Evolutionary conservation across 139 green algal genomes (phyloP).

Genomic region (Chlamydomonas applanata): DNA sequence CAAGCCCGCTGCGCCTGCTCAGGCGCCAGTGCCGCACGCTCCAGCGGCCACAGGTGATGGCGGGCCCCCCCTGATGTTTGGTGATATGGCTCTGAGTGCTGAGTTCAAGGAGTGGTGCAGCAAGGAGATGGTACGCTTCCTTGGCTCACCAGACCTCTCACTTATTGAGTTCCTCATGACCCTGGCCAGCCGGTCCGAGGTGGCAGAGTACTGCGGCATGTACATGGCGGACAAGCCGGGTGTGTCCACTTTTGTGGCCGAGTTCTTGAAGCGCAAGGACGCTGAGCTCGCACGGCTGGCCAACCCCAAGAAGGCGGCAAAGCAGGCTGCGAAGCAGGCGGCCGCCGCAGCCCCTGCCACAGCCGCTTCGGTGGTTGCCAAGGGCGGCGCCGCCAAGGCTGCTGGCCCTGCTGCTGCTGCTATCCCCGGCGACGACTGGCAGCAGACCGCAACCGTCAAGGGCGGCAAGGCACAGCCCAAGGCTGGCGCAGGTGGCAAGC

Average conservation of each 20-base stretch:
- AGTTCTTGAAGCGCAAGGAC: conserved; percentile 79
- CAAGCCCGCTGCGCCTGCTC: background rate
- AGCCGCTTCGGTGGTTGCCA: too few species aligned
- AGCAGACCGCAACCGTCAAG: too few species aligned
- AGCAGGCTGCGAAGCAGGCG: too few species aligned
- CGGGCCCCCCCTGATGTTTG: conserved; percentile 25
- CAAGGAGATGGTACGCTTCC: conserved; percentile 55
- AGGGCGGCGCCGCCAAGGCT: too few species aligned
- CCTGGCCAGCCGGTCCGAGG: conserved; percentile 63
- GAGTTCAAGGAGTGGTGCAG: conserved; percentile 35
- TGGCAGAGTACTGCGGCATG: conserved; percentile 71
- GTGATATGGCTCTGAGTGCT: conserved; percentile 23
- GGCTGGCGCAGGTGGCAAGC: too few species aligned
- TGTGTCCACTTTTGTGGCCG: conserved; percentile 69
- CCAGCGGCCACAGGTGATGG: conserved; percentile 9
- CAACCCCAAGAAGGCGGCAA: background rate
- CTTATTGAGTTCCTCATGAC: conserved; percentile 76
- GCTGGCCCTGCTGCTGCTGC: too few species aligned
- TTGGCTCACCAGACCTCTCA: conserved; percentile 62
- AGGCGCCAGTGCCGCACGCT: background rate
- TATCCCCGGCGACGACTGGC: too few species aligned
- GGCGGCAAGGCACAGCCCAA: too few species aligned
- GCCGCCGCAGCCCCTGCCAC: too few species aligned
- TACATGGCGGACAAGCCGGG: conserved; percentile 64
- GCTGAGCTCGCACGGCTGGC: conserved; percentile 29